These are phyloP conservation scores for Intubia oerlemansii DNA, from an alignment of 2,329 filamentous ascomycete genomes.

Conservation along the genomic window DNA sequence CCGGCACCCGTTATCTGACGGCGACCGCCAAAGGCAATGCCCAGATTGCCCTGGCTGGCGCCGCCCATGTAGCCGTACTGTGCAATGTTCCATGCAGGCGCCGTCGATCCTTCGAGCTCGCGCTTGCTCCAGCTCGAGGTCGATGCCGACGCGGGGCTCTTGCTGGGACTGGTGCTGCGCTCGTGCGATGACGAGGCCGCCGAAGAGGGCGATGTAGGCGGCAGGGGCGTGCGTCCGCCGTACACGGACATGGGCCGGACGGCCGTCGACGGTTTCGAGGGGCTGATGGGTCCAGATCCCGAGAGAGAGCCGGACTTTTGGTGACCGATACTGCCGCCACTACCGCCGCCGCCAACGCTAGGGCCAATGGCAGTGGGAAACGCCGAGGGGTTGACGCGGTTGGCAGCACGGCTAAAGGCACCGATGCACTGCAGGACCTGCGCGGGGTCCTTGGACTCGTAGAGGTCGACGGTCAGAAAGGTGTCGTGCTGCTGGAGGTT, in stretches of 20 bases:
- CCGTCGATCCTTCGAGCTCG: conserved; percentile 57
- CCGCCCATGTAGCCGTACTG: conserved; percentile 98
- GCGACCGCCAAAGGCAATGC: conserved; percentile 76
- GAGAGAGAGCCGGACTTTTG: conserved; percentile 31
- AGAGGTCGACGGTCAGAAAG: conserved; percentile 93
- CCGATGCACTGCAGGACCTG: conserved; percentile 86
- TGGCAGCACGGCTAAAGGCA: conserved; percentile 76
- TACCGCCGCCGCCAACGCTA: no score
- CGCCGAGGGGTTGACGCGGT: conserved; percentile 46
- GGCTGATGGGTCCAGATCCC: conserved; percentile 8
- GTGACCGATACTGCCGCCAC: no score
- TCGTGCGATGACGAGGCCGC: conserved; percentile 35
- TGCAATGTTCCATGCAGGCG: conserved; percentile 93
- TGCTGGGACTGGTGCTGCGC: conserved; percentile 37
- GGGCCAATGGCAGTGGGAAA: conserved; percentile 64
- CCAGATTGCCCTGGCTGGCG: conserved; percentile 85
- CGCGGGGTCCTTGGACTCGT: conserved; percentile 84
- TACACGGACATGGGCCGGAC: conserved; percentile 18
- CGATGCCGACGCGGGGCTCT: conserved; percentile 29
- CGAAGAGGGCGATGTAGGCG: conserved; percentile 28
- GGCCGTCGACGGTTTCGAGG: conserved; percentile 1
- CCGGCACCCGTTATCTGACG: conserved; percentile 77
- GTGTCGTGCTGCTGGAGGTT: conserved; percentile 84
- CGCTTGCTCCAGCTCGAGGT: conserved; percentile 84
- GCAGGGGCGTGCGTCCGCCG: conserved; percentile 18